Evolutionary conservation across 1,139 yeast species (phyloP).

Genomic region (Kurtzmaniella quercitrusa): DNA sequence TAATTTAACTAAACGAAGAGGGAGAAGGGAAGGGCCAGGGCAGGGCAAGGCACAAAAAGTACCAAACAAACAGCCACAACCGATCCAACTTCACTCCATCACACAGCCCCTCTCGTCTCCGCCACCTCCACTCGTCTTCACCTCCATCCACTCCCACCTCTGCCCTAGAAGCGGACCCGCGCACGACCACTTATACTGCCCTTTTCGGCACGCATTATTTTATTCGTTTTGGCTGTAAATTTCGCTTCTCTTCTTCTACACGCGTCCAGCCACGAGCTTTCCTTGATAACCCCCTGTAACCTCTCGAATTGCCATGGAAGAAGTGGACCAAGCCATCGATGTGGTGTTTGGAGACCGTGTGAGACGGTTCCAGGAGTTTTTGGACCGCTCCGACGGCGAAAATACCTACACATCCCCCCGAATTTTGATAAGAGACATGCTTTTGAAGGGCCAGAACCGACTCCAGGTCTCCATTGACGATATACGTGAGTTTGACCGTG

Average conservation of each 20-base stretch:
- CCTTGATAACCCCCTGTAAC: neutral
- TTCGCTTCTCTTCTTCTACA: neutral
- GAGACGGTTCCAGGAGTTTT: constrained; percentile 83
- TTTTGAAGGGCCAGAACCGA: constrained; percentile 61
- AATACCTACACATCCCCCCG: constrained; percentile 47
- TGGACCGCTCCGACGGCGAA: constrained; percentile 44
- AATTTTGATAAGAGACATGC: constrained; percentile 67
- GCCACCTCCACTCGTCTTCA: too few species aligned
- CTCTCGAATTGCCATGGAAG: constrained; percentile 12
- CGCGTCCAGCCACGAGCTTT: neutral
- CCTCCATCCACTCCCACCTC: too few species aligned
- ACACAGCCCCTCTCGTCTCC: too few species aligned
- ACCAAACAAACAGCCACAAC: too few species aligned
- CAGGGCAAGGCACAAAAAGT: too few species aligned
- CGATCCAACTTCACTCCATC: neutral
- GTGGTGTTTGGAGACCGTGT: constrained; percentile 74
- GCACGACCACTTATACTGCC: neutral
- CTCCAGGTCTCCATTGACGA: constrained; percentile 80
- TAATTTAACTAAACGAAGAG: neutral
- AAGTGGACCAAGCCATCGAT: constrained; percentile 36
- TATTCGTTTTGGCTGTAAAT: too few species aligned
- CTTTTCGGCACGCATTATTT: too few species aligned
- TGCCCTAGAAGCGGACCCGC: too few species aligned
- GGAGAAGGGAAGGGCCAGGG: too few species aligned
- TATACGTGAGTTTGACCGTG: constrained; percentile 75